A percentile compares a stretch with the other conserved stretches of the same genome.
phyloP scores from a whole-genome alignment of 2,329 filamentous ascomycete genomes.

The Fusarium cicatricum region DNA sequence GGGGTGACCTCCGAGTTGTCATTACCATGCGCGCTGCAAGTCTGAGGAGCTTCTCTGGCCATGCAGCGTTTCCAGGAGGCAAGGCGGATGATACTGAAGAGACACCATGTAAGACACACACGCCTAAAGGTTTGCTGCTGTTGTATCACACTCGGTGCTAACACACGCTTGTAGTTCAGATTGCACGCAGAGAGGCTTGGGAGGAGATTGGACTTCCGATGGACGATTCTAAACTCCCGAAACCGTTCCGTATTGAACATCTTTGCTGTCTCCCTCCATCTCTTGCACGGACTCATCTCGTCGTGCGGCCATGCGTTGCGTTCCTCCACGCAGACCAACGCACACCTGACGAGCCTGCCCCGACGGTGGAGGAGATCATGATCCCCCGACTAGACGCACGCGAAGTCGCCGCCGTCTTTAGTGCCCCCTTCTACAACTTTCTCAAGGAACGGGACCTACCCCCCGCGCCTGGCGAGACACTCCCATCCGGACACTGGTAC shows the following conservation, averaged over 20 bases:
- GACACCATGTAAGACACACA: conserved; percentile 63
- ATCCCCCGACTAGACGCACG: conserved; percentile 85
- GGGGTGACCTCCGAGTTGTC: conserved; percentile 78
- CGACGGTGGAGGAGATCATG: conserved; percentile 71
- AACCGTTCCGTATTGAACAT: conserved; percentile 85
- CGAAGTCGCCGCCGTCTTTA: conserved; percentile 94
- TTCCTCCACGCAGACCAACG: conserved; percentile 73
- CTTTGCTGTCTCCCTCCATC: conserved; percentile 84
- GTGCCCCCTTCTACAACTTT: conserved; percentile 87
- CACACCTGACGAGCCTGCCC: conserved; percentile 42
- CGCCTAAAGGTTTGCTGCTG: not conserved
- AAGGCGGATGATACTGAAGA: conserved; percentile 68
- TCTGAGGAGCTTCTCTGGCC: conserved; percentile 77
- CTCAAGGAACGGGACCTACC: conserved; percentile 68
- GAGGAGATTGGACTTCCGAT: conserved; percentile 93
- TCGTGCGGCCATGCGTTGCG: conserved; percentile 79
- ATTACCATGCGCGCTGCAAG: conserved; percentile 73
- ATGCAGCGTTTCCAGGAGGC: conserved; percentile 87
- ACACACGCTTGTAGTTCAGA: conserved; percentile 67
- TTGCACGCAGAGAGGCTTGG: conserved; percentile 86
- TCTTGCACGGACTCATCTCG: conserved; percentile 76
- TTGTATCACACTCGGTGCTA: not conserved
- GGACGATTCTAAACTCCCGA: conserved; percentile 72
- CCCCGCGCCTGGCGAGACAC: conserved; percentile 46
- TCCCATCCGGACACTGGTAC: conserved; percentile 77